phyloP scores from a whole-genome alignment of 768 basidiomycete species.

The Hericium erinaceus region DNA sequence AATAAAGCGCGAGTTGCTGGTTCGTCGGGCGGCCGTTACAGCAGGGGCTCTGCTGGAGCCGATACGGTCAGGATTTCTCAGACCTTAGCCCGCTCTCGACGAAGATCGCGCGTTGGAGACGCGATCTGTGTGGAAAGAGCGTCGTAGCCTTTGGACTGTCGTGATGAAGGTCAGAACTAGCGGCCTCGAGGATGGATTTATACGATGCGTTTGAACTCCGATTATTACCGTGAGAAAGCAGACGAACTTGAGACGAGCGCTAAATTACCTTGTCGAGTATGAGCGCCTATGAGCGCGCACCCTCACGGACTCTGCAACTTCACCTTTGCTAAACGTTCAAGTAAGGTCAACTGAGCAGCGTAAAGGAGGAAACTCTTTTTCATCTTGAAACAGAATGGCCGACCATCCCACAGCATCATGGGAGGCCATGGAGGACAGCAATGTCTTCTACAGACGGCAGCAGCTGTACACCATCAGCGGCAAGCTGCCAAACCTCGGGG shows the following conservation, averaged over 20 bases:
- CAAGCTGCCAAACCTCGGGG: slow-evolving; percentile 66
- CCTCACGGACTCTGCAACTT: too few relatives aligned
- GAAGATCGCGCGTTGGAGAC: background rate
- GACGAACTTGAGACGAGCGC: too few relatives aligned
- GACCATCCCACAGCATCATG: slow-evolving; percentile 78
- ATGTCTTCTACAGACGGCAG: slow-evolving; percentile 80
- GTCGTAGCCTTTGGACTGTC: background rate
- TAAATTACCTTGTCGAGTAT: too few relatives aligned
- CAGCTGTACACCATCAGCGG: slow-evolving; percentile 78
- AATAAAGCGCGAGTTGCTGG: background rate
- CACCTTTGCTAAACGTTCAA: background rate
- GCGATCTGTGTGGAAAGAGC: background rate
- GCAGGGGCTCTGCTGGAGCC: background rate
- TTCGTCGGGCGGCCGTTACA: background rate
- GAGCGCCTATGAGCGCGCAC: too few relatives aligned
- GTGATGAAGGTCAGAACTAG: background rate
- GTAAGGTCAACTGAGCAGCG: background rate
- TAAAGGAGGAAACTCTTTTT: background rate
- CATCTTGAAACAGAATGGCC: slow-evolving; percentile 21
- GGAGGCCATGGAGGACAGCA: slow-evolving; percentile 85
- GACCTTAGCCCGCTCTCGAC: background rate
- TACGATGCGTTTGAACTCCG: too few relatives aligned
- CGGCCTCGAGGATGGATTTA: too few relatives aligned
- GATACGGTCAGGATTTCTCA: background rate
- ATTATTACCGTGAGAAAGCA: too few relatives aligned